A percentile compares a stretch with the other conserved stretches of the same genome.
phyloP scores from a whole-genome alignment of 768 basidiomycete genomes.

The Boletus eberwhitei region DNA sequence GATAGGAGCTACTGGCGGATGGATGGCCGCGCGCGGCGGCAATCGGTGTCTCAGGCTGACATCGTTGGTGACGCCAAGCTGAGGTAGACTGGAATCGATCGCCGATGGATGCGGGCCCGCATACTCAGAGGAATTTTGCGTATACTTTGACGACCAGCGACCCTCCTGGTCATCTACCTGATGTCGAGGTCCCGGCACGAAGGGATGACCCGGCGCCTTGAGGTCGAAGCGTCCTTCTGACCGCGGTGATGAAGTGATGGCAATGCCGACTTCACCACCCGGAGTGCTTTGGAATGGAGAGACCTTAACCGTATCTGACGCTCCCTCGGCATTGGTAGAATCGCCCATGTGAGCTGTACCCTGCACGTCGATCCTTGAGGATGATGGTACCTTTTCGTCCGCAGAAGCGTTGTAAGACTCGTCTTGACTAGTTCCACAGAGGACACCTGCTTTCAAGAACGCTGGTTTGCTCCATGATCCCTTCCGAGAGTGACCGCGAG shows the following conservation, averaged over 20 bases:
- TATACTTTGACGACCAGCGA: conserved; percentile 11
- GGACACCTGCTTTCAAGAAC: conserved; percentile 33
- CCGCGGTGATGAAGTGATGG: conserved; percentile 38
- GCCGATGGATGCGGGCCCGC: conserved; percentile 41
- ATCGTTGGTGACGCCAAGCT: conserved; percentile 19
- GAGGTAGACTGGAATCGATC: conserved; percentile 20
- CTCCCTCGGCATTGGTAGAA: neutral
- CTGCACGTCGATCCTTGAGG: conserved; percentile 23
- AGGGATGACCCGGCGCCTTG: neutral
- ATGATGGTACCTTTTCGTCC: conserved; percentile 22
- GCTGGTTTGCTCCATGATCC: conserved; percentile 40
- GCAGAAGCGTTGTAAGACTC: conserved; percentile 25
- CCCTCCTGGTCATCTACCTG: neutral
- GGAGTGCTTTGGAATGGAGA: conserved; percentile 32
- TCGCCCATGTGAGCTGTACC: conserved; percentile 13
- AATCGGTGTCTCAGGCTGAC: conserved; percentile 37
- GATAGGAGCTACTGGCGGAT: conserved; percentile 26
- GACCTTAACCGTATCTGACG: conserved; percentile 3
- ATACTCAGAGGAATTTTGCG: conserved; percentile 32
- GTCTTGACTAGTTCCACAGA: conserved; percentile 26
- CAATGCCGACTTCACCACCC: conserved; percentile 39
- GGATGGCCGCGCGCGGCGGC: conserved; percentile 29
- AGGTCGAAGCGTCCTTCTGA: conserved; percentile 20
- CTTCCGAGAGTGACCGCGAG: conserved; percentile 32
- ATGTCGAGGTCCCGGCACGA: conserved; percentile 2